These are phyloP conservation scores for Tulasnella sp. DNA, from an alignment of 768 basidiomycete species.

Conservation along the genomic window DNA sequence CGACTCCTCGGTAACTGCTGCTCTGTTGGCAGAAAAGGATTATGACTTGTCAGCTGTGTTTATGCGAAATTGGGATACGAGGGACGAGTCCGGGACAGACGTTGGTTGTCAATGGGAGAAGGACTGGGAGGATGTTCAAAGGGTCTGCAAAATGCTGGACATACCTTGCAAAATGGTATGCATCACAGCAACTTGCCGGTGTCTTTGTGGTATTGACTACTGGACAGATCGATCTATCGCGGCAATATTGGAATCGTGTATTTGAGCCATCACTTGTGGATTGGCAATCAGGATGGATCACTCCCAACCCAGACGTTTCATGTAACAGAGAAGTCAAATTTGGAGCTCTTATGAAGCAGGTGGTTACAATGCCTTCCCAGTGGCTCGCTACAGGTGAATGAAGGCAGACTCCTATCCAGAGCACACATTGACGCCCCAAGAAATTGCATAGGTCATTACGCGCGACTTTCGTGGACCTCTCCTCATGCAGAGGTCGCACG, in stretches of 20 bases:
- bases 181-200: too few relatives aligned
- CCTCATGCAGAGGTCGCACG: constrained; percentile 12
- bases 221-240: constrained; percentile 69
- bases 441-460: constrained; percentile 64
- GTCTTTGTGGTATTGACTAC: not conserved
- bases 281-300: constrained; percentile 69
- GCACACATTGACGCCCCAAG: not conserved
- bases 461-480: constrained; percentile 44
- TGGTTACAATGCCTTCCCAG: constrained; percentile 30
- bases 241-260: constrained; percentile 82
- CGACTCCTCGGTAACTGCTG: constrained; percentile 83
- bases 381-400: constrained; percentile 73
- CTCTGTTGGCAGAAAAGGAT: constrained; percentile 55
- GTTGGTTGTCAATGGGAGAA: constrained; percentile 92
- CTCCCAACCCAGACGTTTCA: constrained; percentile 87
- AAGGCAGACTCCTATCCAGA: not conserved
- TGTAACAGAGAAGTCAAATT: constrained; percentile 97
- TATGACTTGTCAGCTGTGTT: constrained; percentile 77
- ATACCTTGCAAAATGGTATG: constrained; percentile 64
- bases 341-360: constrained; percentile 56
- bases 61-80: constrained; percentile 94
- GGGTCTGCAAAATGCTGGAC: constrained; percentile 57
- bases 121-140: constrained; percentile 84
- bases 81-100: constrained; percentile 66
- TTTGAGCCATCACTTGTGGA: constrained; percentile 71